Conservation (phyloP, 495 filamentous ascomycete genomes). For the Xylaria grammica region DNA sequence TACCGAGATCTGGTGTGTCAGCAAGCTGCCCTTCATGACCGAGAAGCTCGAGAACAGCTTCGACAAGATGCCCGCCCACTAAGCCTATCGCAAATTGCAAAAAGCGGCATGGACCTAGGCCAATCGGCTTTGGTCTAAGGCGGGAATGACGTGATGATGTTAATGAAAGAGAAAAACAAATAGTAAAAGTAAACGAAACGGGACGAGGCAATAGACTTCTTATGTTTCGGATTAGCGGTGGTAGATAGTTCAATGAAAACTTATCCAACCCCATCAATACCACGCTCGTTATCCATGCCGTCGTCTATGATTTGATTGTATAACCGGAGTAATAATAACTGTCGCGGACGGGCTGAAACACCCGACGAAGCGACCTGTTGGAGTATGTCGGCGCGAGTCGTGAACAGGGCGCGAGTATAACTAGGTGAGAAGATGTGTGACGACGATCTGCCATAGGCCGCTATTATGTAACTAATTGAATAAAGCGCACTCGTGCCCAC, state of each 20-base stretch:
- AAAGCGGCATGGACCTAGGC: background rate
- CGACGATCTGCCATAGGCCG: no score
- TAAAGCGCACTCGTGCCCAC: no score
- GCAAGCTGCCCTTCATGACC: slow-evolving; percentile 73
- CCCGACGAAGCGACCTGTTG: background rate
- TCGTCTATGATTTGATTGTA: background rate
- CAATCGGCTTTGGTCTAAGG: background rate
- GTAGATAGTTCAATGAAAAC: slow-evolving; percentile 23
- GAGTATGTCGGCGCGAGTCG: background rate
- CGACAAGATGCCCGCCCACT: slow-evolving; percentile 22
- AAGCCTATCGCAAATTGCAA: background rate
- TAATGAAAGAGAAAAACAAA: slow-evolving; percentile 10
- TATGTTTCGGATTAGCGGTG: slow-evolving; percentile 14
- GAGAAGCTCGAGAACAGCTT: slow-evolving; percentile 62
- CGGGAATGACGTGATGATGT: slow-evolving; percentile 2
- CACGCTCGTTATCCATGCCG: background rate
- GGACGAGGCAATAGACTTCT: slow-evolving; percentile 20
- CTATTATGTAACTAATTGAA: background rate
- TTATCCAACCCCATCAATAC: background rate
- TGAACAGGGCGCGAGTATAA: background rate
- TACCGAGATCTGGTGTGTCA: slow-evolving; percentile 70
- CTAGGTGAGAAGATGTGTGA: no score
- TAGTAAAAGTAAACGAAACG: slow-evolving; percentile 16
- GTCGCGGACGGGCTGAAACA: background rate
- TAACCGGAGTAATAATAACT: background rate